Evolutionary conservation across 495 filamentous ascomycete species (phyloP).

Genomic region (Ramalina peruviana): DNA sequence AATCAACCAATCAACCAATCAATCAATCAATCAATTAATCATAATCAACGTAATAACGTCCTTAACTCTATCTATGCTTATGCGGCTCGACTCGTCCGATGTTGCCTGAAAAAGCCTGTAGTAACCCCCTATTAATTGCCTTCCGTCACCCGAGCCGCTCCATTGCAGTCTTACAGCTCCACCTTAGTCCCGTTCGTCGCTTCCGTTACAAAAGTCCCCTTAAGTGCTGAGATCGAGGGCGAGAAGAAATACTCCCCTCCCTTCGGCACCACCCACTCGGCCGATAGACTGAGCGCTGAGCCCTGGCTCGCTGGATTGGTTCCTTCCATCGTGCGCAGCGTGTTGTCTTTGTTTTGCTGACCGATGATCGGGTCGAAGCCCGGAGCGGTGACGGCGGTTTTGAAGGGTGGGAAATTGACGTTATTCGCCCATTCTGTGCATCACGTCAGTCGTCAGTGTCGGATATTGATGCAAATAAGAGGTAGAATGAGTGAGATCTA

Average conservation of each 20-base stretch:
- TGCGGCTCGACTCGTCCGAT: no score
- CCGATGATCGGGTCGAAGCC: slow-evolving; percentile 30
- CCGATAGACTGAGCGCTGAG: slow-evolving; percentile 12
- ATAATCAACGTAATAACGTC: no score
- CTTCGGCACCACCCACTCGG: slow-evolving; percentile 14
- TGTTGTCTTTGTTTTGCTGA: slow-evolving; percentile 1
- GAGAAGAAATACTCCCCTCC: slow-evolving; percentile 23
- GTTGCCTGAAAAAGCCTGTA: no score
- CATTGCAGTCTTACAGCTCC: no score
- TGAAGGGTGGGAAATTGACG: slow-evolving; percentile 10
- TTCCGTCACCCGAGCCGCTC: no score
- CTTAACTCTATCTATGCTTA: no score
- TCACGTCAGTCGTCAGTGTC: neutral
- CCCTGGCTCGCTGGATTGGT: slow-evolving; percentile 11
- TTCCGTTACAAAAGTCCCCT: slow-evolving; percentile 5
- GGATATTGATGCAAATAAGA: neutral
- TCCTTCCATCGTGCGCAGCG: slow-evolving; percentile 8
- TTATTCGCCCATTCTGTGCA: slow-evolving; percentile 16
- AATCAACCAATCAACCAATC: no score
- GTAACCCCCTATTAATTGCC: no score
- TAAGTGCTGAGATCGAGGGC: slow-evolving; percentile 12
- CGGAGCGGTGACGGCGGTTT: neutral
- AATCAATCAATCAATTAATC: no score
- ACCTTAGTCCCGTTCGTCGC: no score
- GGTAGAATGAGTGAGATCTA: neutral